phyloP scores from a whole-genome alignment of 2,329 filamentous ascomycete genomes.

The Stylonectria norvegica region DNA sequence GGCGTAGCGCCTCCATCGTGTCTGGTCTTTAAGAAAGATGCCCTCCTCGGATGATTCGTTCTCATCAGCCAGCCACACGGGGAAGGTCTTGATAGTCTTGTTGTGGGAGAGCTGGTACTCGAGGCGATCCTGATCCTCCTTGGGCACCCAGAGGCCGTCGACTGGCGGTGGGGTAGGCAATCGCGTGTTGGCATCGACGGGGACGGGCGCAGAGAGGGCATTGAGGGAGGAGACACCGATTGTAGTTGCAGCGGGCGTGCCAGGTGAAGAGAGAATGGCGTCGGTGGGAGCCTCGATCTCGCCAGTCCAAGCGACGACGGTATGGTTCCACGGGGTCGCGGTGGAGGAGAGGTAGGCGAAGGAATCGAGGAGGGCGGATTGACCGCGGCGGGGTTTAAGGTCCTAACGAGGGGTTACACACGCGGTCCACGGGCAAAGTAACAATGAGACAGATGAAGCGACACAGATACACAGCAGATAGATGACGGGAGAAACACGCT shows the following conservation, averaged over 20 bases:
- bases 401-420: no score
- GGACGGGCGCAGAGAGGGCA: slow-evolving; percentile 75
- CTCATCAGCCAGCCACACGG: slow-evolving; percentile 86
- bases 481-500: no score
- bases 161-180: slow-evolving; percentile 54
- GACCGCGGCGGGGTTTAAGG: slow-evolving; percentile 73
- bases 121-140: slow-evolving; percentile 66
- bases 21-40: slow-evolving; percentile 74
- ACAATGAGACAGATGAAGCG: no score
- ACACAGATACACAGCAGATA: no score
- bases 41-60: slow-evolving; percentile 64
- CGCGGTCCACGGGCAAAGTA: no score
- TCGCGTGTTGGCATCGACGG: slow-evolving; percentile 60
- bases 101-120: slow-evolving; percentile 71
- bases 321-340: slow-evolving; percentile 84
- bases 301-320: slow-evolving; percentile 90
- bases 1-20: slow-evolving; percentile 83
- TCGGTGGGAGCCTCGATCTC: slow-evolving; percentile 63
- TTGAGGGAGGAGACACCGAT: slow-evolving; percentile 58
- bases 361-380: slow-evolving; percentile 88
- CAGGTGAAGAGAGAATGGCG: slow-evolving; percentile 41
- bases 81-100: slow-evolving; percentile 73
- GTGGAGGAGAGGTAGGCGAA: slow-evolving; percentile 85
- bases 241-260: slow-evolving; percentile 44
- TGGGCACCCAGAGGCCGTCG: slow-evolving; percentile 68